Evolutionary conservation across 1,139 yeast species (phyloP), one percentile per base, ranked within the genome.

Genomic region (Scheffersomyces cryptocercus): DNA sequence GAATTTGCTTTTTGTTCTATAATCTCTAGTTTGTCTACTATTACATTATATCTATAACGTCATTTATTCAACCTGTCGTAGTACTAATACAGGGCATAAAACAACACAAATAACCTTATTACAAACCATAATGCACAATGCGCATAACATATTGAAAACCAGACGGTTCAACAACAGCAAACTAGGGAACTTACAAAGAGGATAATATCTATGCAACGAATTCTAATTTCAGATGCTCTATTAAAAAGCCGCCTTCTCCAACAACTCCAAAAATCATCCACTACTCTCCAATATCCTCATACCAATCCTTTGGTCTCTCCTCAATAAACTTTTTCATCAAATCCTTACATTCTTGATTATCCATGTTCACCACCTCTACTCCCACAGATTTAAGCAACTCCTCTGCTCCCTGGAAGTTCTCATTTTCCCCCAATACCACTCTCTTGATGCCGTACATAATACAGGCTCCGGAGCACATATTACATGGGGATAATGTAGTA

Each of bases 391-490:
- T 62, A 56, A 91, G 73, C 62, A 82, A 82, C 30, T 84, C 87
- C 61, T 91, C 97, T 5, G 79, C 84, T 11, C 97, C 97, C 35
- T 76, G 53, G 55, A 86, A 91, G 24, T 85, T 90, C 41, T 68
- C 79, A 64, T 89, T 89, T 64, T 91, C 98, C 15, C 97, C 97
- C 65, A 89, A 59, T 0, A 91, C 97, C 31, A 89, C 86, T 51
- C 97, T 75, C 54, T 84, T 82, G 52, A 91, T 77, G 31, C 96
- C 96, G 66, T 90, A 91, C 75, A 91, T 73, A 43, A 91, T 61
- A 53, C 95, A 88, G 12, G 97, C 96, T 14, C 98, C 98, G 6
- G 95, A 81, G 61, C 98, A 91, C 97, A 91, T 91, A 53, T 84
- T 76, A 64, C 98, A 91, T 2, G 98, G 97, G 5, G 96, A 87